These are phyloP conservation scores for Phytophthora sansomeana DNA, from an alignment of 352 stramenopile species.

Conservation along the genomic window DNA sequence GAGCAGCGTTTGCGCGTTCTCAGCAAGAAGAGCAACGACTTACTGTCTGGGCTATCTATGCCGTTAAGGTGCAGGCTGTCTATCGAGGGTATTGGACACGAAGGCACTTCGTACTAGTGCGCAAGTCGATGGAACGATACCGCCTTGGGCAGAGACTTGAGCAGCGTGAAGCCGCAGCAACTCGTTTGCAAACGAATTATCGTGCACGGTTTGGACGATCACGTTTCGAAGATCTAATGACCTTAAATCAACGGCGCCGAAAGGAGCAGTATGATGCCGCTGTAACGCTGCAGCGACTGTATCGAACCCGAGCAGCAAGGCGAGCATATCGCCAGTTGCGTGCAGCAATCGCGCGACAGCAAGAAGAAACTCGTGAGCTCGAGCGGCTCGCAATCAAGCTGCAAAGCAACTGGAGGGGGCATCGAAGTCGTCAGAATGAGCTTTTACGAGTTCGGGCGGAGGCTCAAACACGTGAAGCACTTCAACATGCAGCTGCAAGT, in stretches of 20 bases:
- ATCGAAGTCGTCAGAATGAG: conserved; percentile 45
- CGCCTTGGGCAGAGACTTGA: conserved; percentile 58
- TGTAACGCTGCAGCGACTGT: conserved; percentile 65
- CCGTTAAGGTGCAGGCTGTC: conserved; percentile 61
- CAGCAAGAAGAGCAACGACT: conserved; percentile 48
- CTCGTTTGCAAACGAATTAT: conserved; percentile 63
- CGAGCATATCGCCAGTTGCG: conserved; percentile 60
- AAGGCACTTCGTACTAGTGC: conserved; percentile 56
- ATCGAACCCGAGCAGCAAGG: conserved; percentile 60
- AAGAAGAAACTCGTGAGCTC: conserved; percentile 42
- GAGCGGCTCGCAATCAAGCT: conserved; percentile 58
- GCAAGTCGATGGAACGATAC: conserved; percentile 71
- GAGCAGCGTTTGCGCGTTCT: conserved; percentile 37
- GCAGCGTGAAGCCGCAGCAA: conserved; percentile 45
- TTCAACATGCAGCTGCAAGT: conserved; percentile 55
- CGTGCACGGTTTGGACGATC: conserved; percentile 71
- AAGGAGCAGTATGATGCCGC: conserved; percentile 63
- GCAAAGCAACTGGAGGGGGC: conserved; percentile 74
- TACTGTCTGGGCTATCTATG: conserved; percentile 45
- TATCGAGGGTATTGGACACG: conserved; percentile 73
- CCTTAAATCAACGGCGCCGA: conserved; percentile 63
- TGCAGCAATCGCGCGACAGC: conserved; percentile 54
- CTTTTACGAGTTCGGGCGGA: conserved; percentile 42
- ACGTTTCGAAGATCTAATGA: conserved; percentile 78
- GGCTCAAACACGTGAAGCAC: conserved; percentile 40